Evolutionary conservation across 805 yeast species (phyloP), one percentile per base, ranked within the genome.

Genomic region (Saccharomycopsis sp.): DNA sequence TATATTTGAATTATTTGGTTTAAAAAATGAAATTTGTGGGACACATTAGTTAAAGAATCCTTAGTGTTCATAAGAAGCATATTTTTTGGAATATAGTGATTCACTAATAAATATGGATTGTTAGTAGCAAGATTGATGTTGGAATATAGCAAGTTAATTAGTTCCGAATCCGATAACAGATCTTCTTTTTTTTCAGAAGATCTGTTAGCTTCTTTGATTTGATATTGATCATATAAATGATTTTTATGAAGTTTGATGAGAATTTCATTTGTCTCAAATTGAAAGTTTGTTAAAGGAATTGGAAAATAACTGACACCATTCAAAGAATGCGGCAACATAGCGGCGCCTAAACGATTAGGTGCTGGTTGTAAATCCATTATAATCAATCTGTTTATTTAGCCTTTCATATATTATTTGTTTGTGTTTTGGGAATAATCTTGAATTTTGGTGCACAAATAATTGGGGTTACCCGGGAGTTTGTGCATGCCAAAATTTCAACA

Each of bases 61-160:
- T 72, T 79, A 1, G 81, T 65, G 48, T 79, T 83, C 76, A 76
- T 72, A 29, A 79, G 59, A 13, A 83, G 54, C 47, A 81, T 59
- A 41, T 77, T 79, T 49, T 75, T 74, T 5, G 92, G 87, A 55
- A 81, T 76, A 50, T 74, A 83, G 56, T 83, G 92, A 49, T 80
- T 83, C 23, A 82, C 88, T 32, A 83, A 55, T 30, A 83, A 58
- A 31, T 79, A 74, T 2, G 89, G 85, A 56, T 83, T 88, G 50
- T 70, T 75, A 3, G 70, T 17, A 3, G 39, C 34, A 17, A 41
- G 21, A 14, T 33, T 41, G 21, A 39, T 26, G 27, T 44, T 44
- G 3, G 39, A 20, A 21, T 34, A 39, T 4, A 44, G 32, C 14
- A 47, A 26, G 17, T 37, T 30, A 4, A 36, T n/a, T n/a, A 47